Evolutionary conservation across 2,329 filamentous ascomycete genomes (phyloP).

Genomic region (Cercospora zeina): DNA sequence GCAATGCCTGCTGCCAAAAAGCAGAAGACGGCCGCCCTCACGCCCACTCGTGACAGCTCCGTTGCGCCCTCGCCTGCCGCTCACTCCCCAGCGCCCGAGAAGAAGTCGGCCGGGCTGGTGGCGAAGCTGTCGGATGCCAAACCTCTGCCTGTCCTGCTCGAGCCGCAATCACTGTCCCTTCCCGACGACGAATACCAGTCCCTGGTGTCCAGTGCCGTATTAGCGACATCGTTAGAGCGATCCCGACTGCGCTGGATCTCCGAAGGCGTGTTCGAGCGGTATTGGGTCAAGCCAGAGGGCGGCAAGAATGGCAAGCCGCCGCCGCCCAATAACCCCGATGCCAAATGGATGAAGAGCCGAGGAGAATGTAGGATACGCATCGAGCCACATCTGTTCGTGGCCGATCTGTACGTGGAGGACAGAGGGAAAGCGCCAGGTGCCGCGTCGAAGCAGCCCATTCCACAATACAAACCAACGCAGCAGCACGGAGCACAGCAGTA

Average conservation of each 20-base stretch:
- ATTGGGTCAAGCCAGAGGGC: constrained; percentile 73
- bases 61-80: constrained; percentile 23
- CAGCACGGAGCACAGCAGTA: constrained; percentile 26
- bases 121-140: constrained; percentile 64
- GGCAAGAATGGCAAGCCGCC: constrained; percentile 62
- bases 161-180: constrained; percentile 65
- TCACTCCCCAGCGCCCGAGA: constrained; percentile 28
- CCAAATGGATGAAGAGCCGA: constrained; percentile 53
- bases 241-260: constrained; percentile 73
- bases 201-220: constrained; percentile 72
- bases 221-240: constrained; percentile 69
- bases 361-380: constrained; percentile 73
- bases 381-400: constrained; percentile 78
- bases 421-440: constrained; percentile 55
- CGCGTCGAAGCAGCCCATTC: constrained; percentile 19
- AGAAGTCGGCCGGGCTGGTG: constrained; percentile 52
- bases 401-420: constrained; percentile 70
- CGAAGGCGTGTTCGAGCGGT: constrained; percentile 69
- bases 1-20: constrained; percentile 34
- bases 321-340: constrained; percentile 44
- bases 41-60: constrained; percentile 16
- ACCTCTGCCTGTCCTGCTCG: constrained; percentile 69
- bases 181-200: constrained; percentile 68
- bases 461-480: constrained; percentile 27
- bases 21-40: constrained; percentile 24